Evolutionary conservation across 1,284 basidiomycete species (phyloP).

Genomic region (Pascua sp.): DNA sequence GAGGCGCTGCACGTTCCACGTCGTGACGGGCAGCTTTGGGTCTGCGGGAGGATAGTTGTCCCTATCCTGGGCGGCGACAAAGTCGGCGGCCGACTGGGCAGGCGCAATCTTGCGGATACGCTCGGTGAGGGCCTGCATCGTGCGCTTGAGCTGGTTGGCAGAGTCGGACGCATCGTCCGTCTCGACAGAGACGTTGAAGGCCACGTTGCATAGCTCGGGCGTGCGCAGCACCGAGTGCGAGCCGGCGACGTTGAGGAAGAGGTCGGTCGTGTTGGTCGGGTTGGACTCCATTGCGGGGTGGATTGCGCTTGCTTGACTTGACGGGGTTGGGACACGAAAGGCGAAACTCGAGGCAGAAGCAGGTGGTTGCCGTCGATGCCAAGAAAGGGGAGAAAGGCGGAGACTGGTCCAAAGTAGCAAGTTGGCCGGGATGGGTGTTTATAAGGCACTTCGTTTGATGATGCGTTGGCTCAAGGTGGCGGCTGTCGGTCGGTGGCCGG

Average conservation of each 20-base stretch:
- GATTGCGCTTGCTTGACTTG: no score
- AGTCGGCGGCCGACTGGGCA: slow-evolving; percentile 1
- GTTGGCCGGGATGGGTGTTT: no score
- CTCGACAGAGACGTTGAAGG: slow-evolving; percentile 3
- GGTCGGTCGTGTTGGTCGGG: not conserved
- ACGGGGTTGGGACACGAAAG: no score
- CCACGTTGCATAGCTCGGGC: slow-evolving; percentile 9
- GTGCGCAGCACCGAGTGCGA: slow-evolving; percentile 1
- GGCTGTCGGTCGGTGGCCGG: no score
- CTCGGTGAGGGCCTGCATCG: not conserved
- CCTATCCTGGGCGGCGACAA: slow-evolving; percentile 1
- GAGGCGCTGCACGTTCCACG: slow-evolving; percentile 14
- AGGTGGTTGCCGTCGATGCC: no score
- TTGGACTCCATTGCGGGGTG: not conserved
- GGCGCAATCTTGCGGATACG: not conserved
- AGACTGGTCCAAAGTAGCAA: no score
- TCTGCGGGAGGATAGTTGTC: slow-evolving; percentile 2
- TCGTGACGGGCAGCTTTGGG: slow-evolving; percentile 12
- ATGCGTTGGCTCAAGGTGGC: no score
- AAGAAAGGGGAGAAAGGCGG: no score
- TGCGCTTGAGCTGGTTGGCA: not conserved
- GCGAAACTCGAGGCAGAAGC: no score
- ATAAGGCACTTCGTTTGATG: no score
- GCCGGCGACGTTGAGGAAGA: slow-evolving; percentile 3
- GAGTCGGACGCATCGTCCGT: not conserved